Conservation (phyloP, 352 stramenopile genomes). For the Phytopythium delawarense region DNA sequence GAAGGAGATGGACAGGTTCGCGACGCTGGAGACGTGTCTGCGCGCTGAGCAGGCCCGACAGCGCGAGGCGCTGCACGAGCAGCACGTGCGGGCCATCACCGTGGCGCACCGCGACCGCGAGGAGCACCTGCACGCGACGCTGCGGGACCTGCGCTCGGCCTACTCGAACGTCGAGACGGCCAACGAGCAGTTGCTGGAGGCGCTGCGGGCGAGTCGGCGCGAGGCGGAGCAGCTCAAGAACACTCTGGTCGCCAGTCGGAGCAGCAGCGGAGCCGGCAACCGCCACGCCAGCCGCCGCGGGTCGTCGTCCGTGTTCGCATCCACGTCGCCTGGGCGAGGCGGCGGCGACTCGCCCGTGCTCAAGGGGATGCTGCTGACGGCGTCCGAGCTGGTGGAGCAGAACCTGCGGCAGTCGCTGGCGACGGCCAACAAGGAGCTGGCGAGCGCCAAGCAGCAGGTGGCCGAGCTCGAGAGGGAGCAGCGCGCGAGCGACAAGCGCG, state of each 20-base stretch:
- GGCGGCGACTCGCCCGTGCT: not conserved
- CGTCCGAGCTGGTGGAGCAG: slow-evolving; percentile 22
- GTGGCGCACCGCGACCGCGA: slow-evolving; percentile 38
- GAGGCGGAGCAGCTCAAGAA: slow-evolving; percentile 56
- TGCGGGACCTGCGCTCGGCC: slow-evolving; percentile 43
- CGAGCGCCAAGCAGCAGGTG: slow-evolving; percentile 34
- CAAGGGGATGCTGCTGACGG: slow-evolving; percentile 3
- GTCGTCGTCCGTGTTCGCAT: slow-evolving; percentile 7
- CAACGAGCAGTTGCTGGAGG: slow-evolving; percentile 52
- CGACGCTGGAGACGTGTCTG: slow-evolving; percentile 57
- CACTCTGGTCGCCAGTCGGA: slow-evolving; percentile 21
- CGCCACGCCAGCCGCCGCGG: slow-evolving; percentile 5
- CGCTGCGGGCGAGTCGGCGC: slow-evolving; percentile 27
- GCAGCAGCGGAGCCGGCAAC: not conserved
- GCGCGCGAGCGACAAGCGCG: slow-evolving; percentile 18
- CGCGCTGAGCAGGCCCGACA: slow-evolving; percentile 53
- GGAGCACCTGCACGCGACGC: slow-evolving; percentile 35
- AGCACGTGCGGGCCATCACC: slow-evolving; percentile 37
- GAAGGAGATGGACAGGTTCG: slow-evolving; percentile 65
- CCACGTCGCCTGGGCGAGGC: not conserved
- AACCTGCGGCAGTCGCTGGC: slow-evolving; percentile 43
- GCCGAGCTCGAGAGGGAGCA: slow-evolving; percentile 30
- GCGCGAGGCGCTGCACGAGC: slow-evolving; percentile 40
- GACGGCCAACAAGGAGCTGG: slow-evolving; percentile 28
- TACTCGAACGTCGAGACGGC: slow-evolving; percentile 44